These are phyloP conservation scores for Euphorbia schlechtendalii DNA, from an alignment of 441 rosid genomes.

Conservation along the genomic window DNA sequence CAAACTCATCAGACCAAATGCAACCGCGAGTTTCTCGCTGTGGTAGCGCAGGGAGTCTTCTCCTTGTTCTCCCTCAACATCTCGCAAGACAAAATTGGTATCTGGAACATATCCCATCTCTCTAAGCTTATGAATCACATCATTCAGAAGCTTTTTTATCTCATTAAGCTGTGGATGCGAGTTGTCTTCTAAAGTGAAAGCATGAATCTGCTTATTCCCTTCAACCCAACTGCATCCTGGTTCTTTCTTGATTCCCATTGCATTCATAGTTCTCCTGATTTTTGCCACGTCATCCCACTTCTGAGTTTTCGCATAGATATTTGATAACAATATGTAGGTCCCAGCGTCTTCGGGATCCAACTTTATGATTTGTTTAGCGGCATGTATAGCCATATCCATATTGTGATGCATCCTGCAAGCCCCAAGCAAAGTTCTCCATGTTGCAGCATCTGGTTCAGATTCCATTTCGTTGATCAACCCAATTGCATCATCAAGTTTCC, in stretches of 20 bases:
- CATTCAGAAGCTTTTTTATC: slow-evolving; percentile 36
- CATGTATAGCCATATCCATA: slow-evolving; percentile 44
- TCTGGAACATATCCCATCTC: slow-evolving; percentile 62
- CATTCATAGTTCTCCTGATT: slow-evolving; percentile 43
- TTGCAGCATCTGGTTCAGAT: slow-evolving; percentile 56
- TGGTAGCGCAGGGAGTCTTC: slow-evolving; percentile 57
- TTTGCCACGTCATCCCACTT: slow-evolving; percentile 59
- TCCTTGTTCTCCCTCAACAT: slow-evolving; percentile 68
- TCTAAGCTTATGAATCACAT: slow-evolving; percentile 35
- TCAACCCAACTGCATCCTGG: slow-evolving; percentile 86
- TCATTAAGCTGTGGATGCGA: slow-evolving; percentile 44
- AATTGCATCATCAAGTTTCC: slow-evolving; percentile 54
- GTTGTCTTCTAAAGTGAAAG: slow-evolving; percentile 55
- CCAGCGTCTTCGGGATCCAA: slow-evolving; percentile 64
- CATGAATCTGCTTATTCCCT: slow-evolving; percentile 56
- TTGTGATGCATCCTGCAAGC: slow-evolving; percentile 59
- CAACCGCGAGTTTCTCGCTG: slow-evolving; percentile 67
- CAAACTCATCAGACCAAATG: slow-evolving; percentile 47
- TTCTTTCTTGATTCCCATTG: slow-evolving; percentile 46
- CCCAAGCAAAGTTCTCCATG: slow-evolving; percentile 68
- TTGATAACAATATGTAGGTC: slow-evolving; percentile 58
- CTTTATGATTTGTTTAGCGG: slow-evolving; percentile 45
- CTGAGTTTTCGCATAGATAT: slow-evolving; percentile 60
- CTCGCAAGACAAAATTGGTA: slow-evolving; percentile 51
- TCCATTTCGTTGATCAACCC: slow-evolving; percentile 53